phyloP scores from a whole-genome alignment of 2,329 filamentous ascomycete genomes.

The Fusarium continuum region DNA sequence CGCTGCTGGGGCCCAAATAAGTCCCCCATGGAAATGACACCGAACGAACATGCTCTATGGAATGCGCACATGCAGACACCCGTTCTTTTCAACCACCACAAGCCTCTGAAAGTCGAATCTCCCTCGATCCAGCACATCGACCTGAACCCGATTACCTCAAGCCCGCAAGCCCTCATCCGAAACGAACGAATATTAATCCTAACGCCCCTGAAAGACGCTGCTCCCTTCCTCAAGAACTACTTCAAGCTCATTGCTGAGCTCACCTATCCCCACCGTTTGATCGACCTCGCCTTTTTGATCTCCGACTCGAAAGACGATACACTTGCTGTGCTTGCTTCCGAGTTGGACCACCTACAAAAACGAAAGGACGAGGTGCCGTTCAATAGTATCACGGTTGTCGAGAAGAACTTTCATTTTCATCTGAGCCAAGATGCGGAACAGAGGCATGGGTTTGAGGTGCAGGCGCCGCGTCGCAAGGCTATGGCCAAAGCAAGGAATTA shows the following conservation, averaged over 20 bases:
- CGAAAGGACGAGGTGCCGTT: constrained; percentile 84
- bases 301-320: constrained; percentile 94
- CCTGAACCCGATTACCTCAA: constrained; percentile 86
- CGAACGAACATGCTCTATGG: constrained; percentile 92
- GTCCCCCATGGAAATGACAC: constrained; percentile 93
- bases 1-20: constrained; percentile 97
- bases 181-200: constrained; percentile 90
- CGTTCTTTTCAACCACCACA: constrained; percentile 95
- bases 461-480: constrained; percentile 87
- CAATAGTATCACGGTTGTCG: constrained; percentile 81
- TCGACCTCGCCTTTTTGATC: constrained; percentile 94
- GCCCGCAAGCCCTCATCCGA: constrained; percentile 78
- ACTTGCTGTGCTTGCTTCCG: constrained; percentile 81
- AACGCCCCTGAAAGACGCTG: constrained; percentile 91
- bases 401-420: constrained; percentile 87
- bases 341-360: constrained; percentile 88
- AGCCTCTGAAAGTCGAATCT: constrained; percentile 84
- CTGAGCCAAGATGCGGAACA: constrained; percentile 83
- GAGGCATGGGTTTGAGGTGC: constrained; percentile 85
- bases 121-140: constrained; percentile 81
- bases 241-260: constrained; percentile 92
- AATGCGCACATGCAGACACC: constrained; percentile 88
- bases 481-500: constrained; percentile 95
- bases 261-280: constrained; percentile 93
- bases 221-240: constrained; percentile 83